Conservation (phyloP, 352 stramenopile genomes). For the Globisporangium radiosum region DNA sequence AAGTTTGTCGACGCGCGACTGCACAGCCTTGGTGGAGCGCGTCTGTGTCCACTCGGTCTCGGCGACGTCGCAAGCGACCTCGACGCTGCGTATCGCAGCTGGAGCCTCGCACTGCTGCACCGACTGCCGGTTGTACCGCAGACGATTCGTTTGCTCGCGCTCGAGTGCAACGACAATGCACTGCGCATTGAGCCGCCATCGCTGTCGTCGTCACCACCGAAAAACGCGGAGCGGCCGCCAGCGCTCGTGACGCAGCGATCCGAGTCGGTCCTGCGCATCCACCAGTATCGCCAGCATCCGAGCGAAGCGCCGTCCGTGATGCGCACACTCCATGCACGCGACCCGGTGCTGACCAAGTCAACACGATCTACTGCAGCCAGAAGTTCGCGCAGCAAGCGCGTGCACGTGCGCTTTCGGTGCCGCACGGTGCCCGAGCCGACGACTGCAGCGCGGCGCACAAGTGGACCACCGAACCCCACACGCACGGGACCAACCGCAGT, state of each 20-base stretch:
- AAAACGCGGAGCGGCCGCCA: neutral
- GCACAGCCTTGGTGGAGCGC: slow-evolving; percentile 63
- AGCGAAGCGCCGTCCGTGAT: neutral
- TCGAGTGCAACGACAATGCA: slow-evolving; percentile 25
- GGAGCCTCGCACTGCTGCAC: slow-evolving; percentile 60
- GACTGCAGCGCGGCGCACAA: neutral
- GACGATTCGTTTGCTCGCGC: slow-evolving; percentile 7
- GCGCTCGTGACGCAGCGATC: neutral
- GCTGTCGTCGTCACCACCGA: neutral
- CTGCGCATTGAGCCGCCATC: slow-evolving; percentile 10
- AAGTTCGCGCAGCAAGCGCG: slow-evolving; percentile 8
- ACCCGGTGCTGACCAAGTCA: neutral
- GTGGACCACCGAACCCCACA: neutral
- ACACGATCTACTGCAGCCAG: no score
- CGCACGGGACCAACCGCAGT: neutral
- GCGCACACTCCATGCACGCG: neutral
- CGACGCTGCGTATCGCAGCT: slow-evolving; percentile 51
- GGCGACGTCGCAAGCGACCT: slow-evolving; percentile 90
- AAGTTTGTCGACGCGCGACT: slow-evolving; percentile 87
- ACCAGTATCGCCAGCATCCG: slow-evolving; percentile 1
- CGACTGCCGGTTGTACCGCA: slow-evolving; percentile 12
- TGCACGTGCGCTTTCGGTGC: slow-evolving; percentile 17
- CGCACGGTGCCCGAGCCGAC: slow-evolving; percentile 1
- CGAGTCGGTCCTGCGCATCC: neutral
- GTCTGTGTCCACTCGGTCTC: slow-evolving; percentile 73